Evolutionary conservation across 2,329 filamentous ascomycete species (phyloP).

Genomic region (Paramyrothecium sp.): DNA sequence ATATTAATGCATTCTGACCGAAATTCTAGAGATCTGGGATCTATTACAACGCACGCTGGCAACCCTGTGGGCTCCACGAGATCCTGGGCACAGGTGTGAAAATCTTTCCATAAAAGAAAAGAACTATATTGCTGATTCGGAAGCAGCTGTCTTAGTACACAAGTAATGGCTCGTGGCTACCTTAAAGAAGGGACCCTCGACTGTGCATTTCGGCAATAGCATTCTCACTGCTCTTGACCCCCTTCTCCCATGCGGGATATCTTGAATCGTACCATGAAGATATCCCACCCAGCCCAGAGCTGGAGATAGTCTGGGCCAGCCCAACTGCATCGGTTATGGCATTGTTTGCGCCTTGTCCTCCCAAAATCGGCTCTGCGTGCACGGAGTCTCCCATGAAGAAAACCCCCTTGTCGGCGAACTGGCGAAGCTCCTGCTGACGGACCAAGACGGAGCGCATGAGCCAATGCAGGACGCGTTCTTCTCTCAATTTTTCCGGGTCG

Average conservation of each 20-base stretch:
- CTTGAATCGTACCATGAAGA: slow-evolving; percentile 3
- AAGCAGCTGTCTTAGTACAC: no score
- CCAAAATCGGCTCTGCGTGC: slow-evolving; percentile 5
- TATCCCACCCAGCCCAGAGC: slow-evolving; percentile 1
- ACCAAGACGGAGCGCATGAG: slow-evolving; percentile 7
- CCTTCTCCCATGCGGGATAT: slow-evolving; percentile 5
- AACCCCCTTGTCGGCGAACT: slow-evolving; percentile 1
- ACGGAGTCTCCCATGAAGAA: slow-evolving; percentile 6
- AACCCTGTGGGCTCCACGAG: no score
- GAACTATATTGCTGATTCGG: no score
- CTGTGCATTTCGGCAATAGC: slow-evolving; percentile 1
- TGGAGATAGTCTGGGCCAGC: slow-evolving; percentile 7
- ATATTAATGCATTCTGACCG: no score
- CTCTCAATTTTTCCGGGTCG: slow-evolving; percentile 3
- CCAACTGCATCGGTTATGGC: slow-evolving; percentile 6
- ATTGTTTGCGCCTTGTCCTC: slow-evolving; percentile 6
- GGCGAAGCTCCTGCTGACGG: background rate
- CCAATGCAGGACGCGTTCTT: slow-evolving; percentile 6
- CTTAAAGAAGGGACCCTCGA: background rate
- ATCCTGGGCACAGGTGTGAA: no score
- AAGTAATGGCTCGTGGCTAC: no score
- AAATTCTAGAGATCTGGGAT: no score
- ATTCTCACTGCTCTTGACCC: slow-evolving; percentile 1
- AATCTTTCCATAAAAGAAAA: no score
- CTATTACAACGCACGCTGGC: no score